phyloP scores from a whole-genome alignment of 169 alveolate genomes.

The Perkinsus olseni region DNA sequence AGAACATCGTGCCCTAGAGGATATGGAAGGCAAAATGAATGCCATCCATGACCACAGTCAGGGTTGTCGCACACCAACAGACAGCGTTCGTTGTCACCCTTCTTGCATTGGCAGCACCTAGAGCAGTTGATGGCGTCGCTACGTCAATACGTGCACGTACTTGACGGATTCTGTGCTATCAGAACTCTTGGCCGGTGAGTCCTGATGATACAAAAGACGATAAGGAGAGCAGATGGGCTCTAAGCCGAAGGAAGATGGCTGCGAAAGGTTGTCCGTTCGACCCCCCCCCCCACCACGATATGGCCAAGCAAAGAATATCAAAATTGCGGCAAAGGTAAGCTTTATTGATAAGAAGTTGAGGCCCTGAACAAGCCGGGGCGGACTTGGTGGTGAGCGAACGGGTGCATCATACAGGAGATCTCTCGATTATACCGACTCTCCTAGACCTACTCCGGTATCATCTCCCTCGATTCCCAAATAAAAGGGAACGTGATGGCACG shows the following conservation, averaged over 20 bases:
- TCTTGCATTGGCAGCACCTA: neutral
- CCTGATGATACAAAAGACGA: neutral
- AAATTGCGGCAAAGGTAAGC: no score
- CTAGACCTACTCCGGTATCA: neutral
- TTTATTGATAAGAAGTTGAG: no score
- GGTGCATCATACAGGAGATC: no score
- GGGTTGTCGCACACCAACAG: neutral
- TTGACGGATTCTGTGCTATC: neutral
- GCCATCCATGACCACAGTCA: neutral
- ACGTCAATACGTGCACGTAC: neutral
- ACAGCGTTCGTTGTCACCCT: neutral
- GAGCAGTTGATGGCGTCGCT: no score
- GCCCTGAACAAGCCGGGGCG: no score
- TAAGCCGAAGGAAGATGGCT: no score
- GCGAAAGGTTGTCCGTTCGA: no score
- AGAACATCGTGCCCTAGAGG: neutral
- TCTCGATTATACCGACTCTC: no score
- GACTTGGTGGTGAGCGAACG: no score
- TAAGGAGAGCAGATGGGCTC: no score
- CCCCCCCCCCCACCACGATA: no score
- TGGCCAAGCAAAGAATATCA: no score
- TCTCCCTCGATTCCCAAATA: neutral
- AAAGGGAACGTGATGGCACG: neutral
- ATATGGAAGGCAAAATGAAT: neutral
- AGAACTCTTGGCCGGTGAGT: neutral